Evolutionary conservation across 306 rosid genomes (phyloP).

Genomic region (Sechiopsis laciniata): DNA sequence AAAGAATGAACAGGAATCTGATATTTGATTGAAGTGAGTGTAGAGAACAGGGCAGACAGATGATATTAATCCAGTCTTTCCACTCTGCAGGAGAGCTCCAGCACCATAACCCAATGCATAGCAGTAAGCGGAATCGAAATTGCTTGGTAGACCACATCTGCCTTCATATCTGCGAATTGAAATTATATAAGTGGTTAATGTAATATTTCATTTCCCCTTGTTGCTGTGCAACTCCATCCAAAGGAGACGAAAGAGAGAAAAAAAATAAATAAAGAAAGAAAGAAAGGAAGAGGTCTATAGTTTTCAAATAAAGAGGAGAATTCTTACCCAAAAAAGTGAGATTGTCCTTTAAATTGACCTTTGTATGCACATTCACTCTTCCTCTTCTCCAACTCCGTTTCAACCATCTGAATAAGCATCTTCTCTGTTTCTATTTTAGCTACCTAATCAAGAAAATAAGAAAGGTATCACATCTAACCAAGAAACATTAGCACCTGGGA

Average conservation of each 20-base stretch:
- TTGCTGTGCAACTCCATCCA: background rate
- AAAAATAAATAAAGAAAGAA: background rate
- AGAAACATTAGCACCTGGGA: constrained; percentile 14
- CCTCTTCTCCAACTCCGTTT: constrained; percentile 61
- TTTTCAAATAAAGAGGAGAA: constrained; percentile 18
- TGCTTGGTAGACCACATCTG: constrained; percentile 94
- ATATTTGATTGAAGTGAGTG: constrained; percentile 13
- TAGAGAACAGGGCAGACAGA: constrained; percentile 53
- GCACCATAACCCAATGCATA: constrained; percentile 94
- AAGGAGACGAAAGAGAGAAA: background rate
- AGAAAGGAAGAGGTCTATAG: background rate
- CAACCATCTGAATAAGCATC: constrained; percentile 99
- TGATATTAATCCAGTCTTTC: constrained; percentile 90
- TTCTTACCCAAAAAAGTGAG: constrained; percentile 95
- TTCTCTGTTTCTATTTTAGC: constrained; percentile 99
- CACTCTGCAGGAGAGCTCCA: constrained; percentile 84
- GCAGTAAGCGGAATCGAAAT: constrained; percentile 88
- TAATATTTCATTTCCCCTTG: background rate
- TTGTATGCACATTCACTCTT: constrained; percentile 61
- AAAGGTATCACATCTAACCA: constrained; percentile 12
- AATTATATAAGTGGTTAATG: background rate
- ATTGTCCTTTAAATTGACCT: constrained; percentile 68
- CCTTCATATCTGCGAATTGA: constrained; percentile 77
- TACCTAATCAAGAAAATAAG: constrained; percentile 44
- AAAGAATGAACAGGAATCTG: constrained; percentile 11